Conservation (phyloP, 2,329 filamentous ascomycete species). For the Rosellinia necatrix region DNA sequence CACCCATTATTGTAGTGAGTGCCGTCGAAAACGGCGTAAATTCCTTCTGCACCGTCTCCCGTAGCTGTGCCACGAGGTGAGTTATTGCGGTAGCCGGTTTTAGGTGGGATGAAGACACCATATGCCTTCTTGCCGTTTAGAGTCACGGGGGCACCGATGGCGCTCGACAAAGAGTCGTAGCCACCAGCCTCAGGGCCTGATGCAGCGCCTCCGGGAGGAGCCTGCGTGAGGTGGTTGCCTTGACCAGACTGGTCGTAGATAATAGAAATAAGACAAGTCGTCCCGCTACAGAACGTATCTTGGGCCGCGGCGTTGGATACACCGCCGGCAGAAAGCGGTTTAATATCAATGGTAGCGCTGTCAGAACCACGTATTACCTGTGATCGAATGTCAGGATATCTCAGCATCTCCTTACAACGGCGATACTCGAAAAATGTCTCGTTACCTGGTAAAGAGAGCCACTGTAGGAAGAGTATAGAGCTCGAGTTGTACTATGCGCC, state of each 20-base stretch:
- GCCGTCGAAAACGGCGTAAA: constrained; percentile 65
- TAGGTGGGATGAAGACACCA: constrained; percentile 65
- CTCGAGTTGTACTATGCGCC: constrained; percentile 68
- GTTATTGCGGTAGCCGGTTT: constrained; percentile 67
- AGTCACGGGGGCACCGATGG: constrained; percentile 64
- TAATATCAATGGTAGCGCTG: constrained; percentile 51
- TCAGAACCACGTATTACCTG: constrained; percentile 63
- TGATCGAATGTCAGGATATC: too few species aligned
- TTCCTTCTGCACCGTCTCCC: constrained; percentile 60
- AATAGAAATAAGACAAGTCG: constrained; percentile 65
- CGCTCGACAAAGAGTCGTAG: constrained; percentile 63
- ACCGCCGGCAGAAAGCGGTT: constrained; percentile 60
- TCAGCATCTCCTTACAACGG: too few species aligned
- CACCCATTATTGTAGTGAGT: constrained; percentile 62
- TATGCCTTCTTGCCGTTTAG: constrained; percentile 66
- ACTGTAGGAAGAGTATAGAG: constrained; percentile 58
- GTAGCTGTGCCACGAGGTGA: constrained; percentile 55
- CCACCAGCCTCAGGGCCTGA: constrained; percentile 60
- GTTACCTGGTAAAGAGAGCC: constrained; percentile 64
- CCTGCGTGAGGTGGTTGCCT: constrained; percentile 66
- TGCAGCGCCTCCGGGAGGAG: constrained; percentile 61
- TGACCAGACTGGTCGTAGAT: constrained; percentile 70
- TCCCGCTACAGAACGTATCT: constrained; percentile 63
- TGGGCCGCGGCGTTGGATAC: constrained; percentile 66
- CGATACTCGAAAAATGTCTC: too few species aligned